Base-by-base conservation (phyloP, 2,329 filamentous ascomycete genomes). In the Diaporthe vexans region DNA sequence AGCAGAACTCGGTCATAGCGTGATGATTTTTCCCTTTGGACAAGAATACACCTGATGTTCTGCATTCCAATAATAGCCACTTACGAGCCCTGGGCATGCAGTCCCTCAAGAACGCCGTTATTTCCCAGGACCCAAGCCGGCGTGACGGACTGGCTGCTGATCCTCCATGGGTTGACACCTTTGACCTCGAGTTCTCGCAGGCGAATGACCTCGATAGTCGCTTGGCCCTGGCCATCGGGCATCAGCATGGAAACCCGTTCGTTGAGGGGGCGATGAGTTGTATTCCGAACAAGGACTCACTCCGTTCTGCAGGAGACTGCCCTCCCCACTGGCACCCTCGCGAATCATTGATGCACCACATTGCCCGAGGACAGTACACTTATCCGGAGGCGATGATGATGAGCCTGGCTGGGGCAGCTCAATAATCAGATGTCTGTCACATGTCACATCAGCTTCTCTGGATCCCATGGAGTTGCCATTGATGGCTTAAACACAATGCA, bases 141-240 rank as follows among this genome's bases (percentile, higher is more conserved):
- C 15, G 74, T 73, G 56, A 78, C 72, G 17, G 68, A 76, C 29
- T 80, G 79, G 46, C 73, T 78, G 37, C 75, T 78, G 61, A 82
- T 79, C 5, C 81, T 76, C 81, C 80, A 82, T 0, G 80, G 80
- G 68, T 83, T 82, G 26, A 78, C 57, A 3, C 79, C 79, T 26
- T 78, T 74, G 11, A 75, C 72, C 48, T 82, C 81, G 15, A 82
- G 75, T 37, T 78, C 79, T 0, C 68, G 58, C 26, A 80, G 68
- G 24, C 78, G 76, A 35, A 78, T 63, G 13, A 83, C 73, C n/a
- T 82, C 79, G 24, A 81, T 76, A 51, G 75, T 77, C 57, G 74
- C 79, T 48, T 68, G 77, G 54, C 76, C 80, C 81, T 80, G 35
- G 4, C 8, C 26, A n/a, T 8, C 56, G 21, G 48, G 21, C 17